Evolutionary conservation across 2,329 filamentous ascomycete species (phyloP), one percentile per base, ranked within the genome.

Genomic region (Trematosphaeria pertusa): DNA sequence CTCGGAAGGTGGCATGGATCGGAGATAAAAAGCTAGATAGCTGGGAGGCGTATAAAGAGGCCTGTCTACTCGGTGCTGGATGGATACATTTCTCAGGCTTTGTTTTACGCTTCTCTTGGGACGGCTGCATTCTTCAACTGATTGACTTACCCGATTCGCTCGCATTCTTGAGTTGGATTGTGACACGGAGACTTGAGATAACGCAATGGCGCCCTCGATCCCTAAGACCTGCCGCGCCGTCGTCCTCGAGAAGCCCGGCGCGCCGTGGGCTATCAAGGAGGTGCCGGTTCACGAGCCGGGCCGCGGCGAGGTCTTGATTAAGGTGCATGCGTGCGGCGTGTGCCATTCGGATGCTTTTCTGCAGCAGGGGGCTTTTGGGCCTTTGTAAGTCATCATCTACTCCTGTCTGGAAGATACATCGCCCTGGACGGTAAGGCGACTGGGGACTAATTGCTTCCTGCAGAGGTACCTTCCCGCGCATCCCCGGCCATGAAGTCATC

Each of bases 401-500:
- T 37, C 15, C 20, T 20, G n/a, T n/a, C n/a, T n/a, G n/a, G n/a
- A n/a, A n/a, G n/a, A n/a, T n/a, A n/a, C n/a, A n/a, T n/a, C n/a
- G n/a, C n/a, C n/a, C n/a, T n/a, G n/a, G n/a, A n/a, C n/a, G n/a
- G n/a, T n/a, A n/a, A n/a, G n/a, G n/a, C n/a, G n/a, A n/a, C n/a
- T n/a, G n/a, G n/a, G n/a, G n/a, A n/a, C n/a, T n/a, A 7, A 37
- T 10, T 9, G 20, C 5, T 14, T 22, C 37, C 14, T 21, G 24
- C 18, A 50, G 44, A 31, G 57, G 35, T n/a, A 35, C 53, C 3
- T 76, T 73, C 58, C 87, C 87, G 1, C 78, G 82, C 5, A 72
- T 85, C 2, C 84, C 86, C 0, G 88, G 88, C 17, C 88, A 92
- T 70, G 88, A 91, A 67, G 74, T 87, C 24, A 81, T 91, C 43